Percentiles rank a stretch among this genome's conserved stretches.
Conservation (phyloP, 139 green algal species). For the Chlorella vulgaris region DNA sequence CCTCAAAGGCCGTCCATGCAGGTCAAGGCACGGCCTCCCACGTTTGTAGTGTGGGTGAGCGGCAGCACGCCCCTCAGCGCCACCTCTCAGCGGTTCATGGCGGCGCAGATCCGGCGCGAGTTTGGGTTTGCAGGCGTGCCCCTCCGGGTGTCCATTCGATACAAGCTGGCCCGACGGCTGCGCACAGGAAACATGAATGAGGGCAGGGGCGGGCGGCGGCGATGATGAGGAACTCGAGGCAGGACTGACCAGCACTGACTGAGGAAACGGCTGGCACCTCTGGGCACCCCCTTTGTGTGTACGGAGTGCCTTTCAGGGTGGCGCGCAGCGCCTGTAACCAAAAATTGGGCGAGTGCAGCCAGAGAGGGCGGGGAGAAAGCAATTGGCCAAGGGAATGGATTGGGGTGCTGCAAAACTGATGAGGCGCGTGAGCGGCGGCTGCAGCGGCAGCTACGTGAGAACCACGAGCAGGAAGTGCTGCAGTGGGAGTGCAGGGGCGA, state of each 20-base stretch:
- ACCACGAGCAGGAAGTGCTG: too few species aligned
- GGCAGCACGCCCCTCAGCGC: slow-evolving; percentile 34
- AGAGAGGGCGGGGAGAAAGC: neutral
- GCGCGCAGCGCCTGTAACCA: neutral
- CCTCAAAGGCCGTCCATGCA: slow-evolving; percentile 37
- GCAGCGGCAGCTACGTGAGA: too few species aligned
- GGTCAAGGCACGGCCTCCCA: slow-evolving; percentile 76
- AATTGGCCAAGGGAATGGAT: neutral
- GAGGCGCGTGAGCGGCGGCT: too few species aligned
- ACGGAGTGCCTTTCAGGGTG: too few species aligned
- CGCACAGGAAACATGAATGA: neutral
- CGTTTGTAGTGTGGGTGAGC: slow-evolving; percentile 71
- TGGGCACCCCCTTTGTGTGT: too few species aligned
- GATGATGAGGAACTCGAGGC: too few species aligned
- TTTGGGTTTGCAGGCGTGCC: slow-evolving; percentile 44
- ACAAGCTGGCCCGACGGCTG: neutral
- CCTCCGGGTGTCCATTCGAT: slow-evolving; percentile 29
- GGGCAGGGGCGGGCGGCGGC: neutral
- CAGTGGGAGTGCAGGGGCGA: too few species aligned
- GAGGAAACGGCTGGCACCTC: too few species aligned
- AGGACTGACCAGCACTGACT: too few species aligned
- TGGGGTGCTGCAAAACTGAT: neutral
- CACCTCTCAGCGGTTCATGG: slow-evolving; percentile 20
- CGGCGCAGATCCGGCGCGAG: slow-evolving; percentile 21
- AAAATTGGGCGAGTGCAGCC: slow-evolving; percentile 3